These are phyloP conservation scores for Pythium pyrilobum DNA, from an alignment of 352 stramenopile species.

Conservation along the genomic window DNA sequence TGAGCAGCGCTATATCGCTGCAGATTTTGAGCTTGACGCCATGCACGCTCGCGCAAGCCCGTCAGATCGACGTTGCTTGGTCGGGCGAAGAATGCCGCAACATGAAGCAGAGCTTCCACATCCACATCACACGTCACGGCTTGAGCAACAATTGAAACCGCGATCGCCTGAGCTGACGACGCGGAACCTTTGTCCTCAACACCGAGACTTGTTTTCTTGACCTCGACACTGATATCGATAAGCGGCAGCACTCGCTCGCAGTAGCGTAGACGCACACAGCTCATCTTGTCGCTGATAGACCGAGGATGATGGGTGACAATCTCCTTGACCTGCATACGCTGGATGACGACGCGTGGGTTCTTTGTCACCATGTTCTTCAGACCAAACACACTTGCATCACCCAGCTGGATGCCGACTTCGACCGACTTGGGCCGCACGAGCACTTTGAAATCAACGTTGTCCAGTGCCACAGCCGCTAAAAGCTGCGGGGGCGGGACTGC, in stretches of 20 bases:
- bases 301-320: constrained; percentile 57
- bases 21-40: constrained; percentile 66
- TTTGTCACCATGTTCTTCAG: neutral
- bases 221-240: constrained; percentile 60
- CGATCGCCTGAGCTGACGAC: constrained; percentile 25
- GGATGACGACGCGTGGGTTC: constrained; percentile 30
- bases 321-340: constrained; percentile 73
- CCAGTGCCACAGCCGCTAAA: constrained; percentile 25
- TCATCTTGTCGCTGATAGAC: constrained; percentile 64
- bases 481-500: too few species aligned
- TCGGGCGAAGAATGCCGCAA: constrained; percentile 64
- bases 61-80: constrained; percentile 74
- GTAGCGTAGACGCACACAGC: constrained; percentile 53
- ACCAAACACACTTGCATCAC: constrained; percentile 61
- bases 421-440: constrained; percentile 59
- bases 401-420: constrained; percentile 61
- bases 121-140: constrained; percentile 79
- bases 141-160: constrained; percentile 69
- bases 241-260: constrained; percentile 68
- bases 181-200: neutral
- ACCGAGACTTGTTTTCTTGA: constrained; percentile 16
- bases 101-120: constrained; percentile 62
- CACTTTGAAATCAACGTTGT: constrained; percentile 69
- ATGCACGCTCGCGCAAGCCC: constrained; percentile 62
- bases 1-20: constrained; percentile 75